These are phyloP conservation scores for Groenewaldozyma auringiensis DNA, from an alignment of 1,139 yeast genomes.

Conservation along the genomic window DNA sequence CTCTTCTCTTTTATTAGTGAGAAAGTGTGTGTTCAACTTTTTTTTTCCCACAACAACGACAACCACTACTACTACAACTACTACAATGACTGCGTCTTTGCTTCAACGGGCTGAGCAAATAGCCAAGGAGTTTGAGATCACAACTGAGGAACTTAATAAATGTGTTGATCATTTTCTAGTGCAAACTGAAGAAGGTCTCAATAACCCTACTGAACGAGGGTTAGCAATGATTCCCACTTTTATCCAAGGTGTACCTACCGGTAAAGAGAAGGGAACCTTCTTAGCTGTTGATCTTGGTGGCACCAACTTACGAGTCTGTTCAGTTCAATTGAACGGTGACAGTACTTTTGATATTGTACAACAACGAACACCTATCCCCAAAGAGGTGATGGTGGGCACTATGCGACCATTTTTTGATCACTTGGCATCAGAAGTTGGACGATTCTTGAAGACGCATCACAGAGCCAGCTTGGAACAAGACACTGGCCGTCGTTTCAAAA, in stretches of 20 bases:
- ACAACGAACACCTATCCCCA: slow-evolving; percentile 65
- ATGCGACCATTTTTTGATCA: slow-evolving; percentile 55
- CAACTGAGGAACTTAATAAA: slow-evolving; percentile 42
- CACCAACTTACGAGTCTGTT: slow-evolving; percentile 81
- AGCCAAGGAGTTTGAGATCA: slow-evolving; percentile 47
- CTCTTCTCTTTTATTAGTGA: too few relatives aligned
- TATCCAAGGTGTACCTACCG: slow-evolving; percentile 74
- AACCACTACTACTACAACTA: not conserved
- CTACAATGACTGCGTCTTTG: slow-evolving; percentile 2
- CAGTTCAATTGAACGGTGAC: slow-evolving; percentile 71
- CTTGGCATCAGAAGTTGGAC: slow-evolving; percentile 60
- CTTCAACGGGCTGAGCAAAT: slow-evolving; percentile 38
- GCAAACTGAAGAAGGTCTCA: slow-evolving; percentile 57
- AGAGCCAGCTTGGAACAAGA: slow-evolving; percentile 12
- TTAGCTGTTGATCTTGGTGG: slow-evolving; percentile 88
- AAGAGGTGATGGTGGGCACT: slow-evolving; percentile 57
- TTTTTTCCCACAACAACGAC: too few relatives aligned
- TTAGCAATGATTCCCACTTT: slow-evolving; percentile 87
- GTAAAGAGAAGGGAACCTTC: slow-evolving; percentile 70
- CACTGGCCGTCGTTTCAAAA: slow-evolving; percentile 37
- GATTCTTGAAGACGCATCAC: slow-evolving; percentile 60
- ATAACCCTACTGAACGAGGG: slow-evolving; percentile 40
- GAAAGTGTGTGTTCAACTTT: too few relatives aligned
- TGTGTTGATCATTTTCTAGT: slow-evolving; percentile 59
- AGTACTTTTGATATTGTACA: slow-evolving; percentile 68